Evolutionary conservation across 1,284 basidiomycete genomes (phyloP).

Genomic region (Violaceomyces palustris): DNA sequence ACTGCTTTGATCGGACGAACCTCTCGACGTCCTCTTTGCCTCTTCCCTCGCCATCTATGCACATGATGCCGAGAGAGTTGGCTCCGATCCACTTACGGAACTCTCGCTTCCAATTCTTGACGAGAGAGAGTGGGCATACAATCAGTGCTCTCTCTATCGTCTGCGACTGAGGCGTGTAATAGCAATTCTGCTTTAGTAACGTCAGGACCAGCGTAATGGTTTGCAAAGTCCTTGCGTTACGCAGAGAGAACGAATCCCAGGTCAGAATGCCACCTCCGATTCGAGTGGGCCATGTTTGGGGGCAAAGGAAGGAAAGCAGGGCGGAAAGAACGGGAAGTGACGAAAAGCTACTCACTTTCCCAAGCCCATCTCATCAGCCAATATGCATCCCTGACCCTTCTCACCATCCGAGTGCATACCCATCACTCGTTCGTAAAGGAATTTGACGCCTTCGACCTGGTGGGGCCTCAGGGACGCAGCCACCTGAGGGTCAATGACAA

Average conservation of each 20-base stretch:
- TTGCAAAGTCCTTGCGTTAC: constrained; percentile 48
- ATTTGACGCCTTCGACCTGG: constrained; percentile 98
- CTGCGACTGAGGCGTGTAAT: constrained; percentile 33
- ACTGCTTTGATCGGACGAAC: constrained; percentile 57
- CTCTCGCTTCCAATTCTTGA: constrained; percentile 94
- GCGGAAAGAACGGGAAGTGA: too few relatives aligned
- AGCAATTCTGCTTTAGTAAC: constrained; percentile 44
- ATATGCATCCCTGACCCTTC: constrained; percentile 74
- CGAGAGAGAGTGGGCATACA: constrained; percentile 87
- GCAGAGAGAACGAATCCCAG: too few relatives aligned
- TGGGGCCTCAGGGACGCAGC: constrained; percentile 86
- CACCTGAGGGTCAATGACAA: constrained; percentile 88
- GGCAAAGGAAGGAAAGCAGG: too few relatives aligned
- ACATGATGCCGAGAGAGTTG: constrained; percentile 72
- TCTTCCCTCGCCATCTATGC: constrained; percentile 63
- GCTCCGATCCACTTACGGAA: constrained; percentile 78
- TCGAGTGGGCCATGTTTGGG: too few relatives aligned
- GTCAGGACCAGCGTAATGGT: constrained; percentile 48
- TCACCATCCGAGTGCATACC: constrained; percentile 86
- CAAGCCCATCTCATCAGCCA: constrained; percentile 96
- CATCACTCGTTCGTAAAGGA: constrained; percentile 89
- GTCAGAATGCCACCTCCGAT: too few relatives aligned
- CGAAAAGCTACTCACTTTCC: too few relatives aligned
- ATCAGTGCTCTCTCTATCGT: constrained; percentile 57
- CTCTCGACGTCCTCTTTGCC: constrained; percentile 33